Conservation (phyloP, 768 basidiomycete species). For the Macrocybe gigantea region DNA sequence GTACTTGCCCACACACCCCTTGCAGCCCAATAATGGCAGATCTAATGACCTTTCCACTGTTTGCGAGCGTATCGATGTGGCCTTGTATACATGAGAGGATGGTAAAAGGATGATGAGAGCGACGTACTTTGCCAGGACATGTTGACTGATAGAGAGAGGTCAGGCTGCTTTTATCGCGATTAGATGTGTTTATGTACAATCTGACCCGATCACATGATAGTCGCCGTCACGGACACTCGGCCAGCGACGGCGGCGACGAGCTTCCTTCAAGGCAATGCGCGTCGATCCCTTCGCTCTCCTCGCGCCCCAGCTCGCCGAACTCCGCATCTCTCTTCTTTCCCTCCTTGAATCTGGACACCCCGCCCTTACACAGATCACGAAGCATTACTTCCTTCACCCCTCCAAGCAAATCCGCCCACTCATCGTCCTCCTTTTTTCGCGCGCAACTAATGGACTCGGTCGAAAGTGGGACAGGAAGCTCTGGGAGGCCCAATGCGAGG, state of each 20-base stretch:
- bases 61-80: conserved; percentile 39
- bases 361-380: conserved; percentile 74
- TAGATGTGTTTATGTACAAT: too few relatives aligned
- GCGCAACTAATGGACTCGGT: conserved; percentile 88
- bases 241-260: too few relatives aligned
- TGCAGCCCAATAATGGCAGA: conserved; percentile 73
- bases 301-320: conserved; percentile 56
- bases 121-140: too few relatives aligned
- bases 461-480: conserved; percentile 49
- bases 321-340: conserved; percentile 63
- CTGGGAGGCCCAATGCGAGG: conserved; percentile 47
- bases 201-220: too few relatives aligned
- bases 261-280: conserved; percentile 6
- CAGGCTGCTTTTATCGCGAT: too few relatives aligned
- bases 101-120: too few relatives aligned
- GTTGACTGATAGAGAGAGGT: too few relatives aligned
- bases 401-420: conserved; percentile 90
- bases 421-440: conserved; percentile 78
- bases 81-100: too few relatives aligned
- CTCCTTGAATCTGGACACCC: conserved; percentile 84
- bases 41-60: conserved; percentile 61
- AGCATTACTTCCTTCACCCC: conserved; percentile 88
- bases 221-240: too few relatives aligned
- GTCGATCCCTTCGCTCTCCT: conserved; percentile 68
- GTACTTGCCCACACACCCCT: conserved; percentile 73